Evolutionary conservation across 352 stramenopile species (phyloP).

Genomic region (Pythium apleroticum): DNA sequence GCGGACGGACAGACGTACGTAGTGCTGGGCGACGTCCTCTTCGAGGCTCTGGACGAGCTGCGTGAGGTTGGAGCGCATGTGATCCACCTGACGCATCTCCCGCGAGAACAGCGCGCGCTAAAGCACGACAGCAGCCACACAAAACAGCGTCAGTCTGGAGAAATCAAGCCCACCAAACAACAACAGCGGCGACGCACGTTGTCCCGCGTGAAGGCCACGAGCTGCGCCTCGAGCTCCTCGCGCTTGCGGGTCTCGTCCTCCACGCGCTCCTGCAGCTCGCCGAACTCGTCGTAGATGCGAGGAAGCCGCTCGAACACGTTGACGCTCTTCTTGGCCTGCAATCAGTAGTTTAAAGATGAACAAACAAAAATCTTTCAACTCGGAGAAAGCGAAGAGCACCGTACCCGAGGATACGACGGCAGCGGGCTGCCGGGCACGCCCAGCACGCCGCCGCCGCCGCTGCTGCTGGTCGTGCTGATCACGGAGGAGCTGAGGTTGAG

Average conservation of each 20-base stretch:
- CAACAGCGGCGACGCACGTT: constrained; percentile 32
- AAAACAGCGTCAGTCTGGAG: background rate
- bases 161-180: no score
- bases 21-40: constrained; percentile 58
- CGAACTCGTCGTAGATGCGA: constrained; percentile 66
- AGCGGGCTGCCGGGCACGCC: constrained; percentile 4
- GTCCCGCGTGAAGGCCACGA: constrained; percentile 63
- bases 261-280: constrained; percentile 61
- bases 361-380: no score
- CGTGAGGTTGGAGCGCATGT: constrained; percentile 52
- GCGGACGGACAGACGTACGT: constrained; percentile 26
- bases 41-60: constrained; percentile 59
- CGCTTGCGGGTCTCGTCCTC: constrained; percentile 73
- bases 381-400: background rate
- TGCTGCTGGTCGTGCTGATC: constrained; percentile 26
- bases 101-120: constrained; percentile 49
- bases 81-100: constrained; percentile 53
- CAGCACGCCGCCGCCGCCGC: constrained; percentile 2
- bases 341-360: background rate
- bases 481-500: constrained; percentile 22
- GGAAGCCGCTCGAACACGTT: constrained; percentile 71
- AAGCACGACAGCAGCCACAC: background rate
- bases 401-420: constrained; percentile 21
- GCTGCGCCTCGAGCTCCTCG: constrained; percentile 62
- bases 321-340: constrained; percentile 32